phyloP scores from a whole-genome alignment of 2,329 filamentous ascomycete species.

The Verticillium longisporum region DNA sequence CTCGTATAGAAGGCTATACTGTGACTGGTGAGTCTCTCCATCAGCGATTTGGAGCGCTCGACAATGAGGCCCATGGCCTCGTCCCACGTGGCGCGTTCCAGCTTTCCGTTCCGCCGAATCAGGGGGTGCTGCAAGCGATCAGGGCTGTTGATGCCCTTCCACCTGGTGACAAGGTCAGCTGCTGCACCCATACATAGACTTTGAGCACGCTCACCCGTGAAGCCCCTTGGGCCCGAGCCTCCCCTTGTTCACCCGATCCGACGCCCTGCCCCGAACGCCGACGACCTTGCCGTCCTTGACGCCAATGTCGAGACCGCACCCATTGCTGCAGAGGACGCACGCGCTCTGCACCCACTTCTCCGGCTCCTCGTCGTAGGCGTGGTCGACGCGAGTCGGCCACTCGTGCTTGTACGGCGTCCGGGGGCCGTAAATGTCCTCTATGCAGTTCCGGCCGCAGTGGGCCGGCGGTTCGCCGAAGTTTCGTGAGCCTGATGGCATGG shows the following conservation, averaged over 20 bases:
- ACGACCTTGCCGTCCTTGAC: conserved; percentile 26
- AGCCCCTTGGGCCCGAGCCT: conserved; percentile 26
- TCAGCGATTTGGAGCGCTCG: conserved; percentile 19
- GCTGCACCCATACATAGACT: too few species aligned
- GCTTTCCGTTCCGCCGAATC: conserved; percentile 23
- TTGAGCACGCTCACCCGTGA: conserved; percentile 15
- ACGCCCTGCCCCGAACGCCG: conserved; percentile 24
- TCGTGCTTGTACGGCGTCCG: conserved; percentile 24
- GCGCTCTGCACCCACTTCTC: conserved; percentile 31
- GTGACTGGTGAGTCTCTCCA: conserved; percentile 23
- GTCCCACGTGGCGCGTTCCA: conserved; percentile 26
- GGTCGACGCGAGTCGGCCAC: conserved; percentile 24
- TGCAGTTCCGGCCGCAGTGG: conserved; percentile 16
- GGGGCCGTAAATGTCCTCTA: conserved; percentile 22
- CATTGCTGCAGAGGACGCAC: conserved; percentile 29
- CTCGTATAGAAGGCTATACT: conserved; percentile 30
- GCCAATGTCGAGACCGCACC: conserved; percentile 25
- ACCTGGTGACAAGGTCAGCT: conserved; percentile 2
- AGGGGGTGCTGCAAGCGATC: conserved; percentile 24
- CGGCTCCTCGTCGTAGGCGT: conserved; percentile 20
- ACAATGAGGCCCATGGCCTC: conserved; percentile 28
- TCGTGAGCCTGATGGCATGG: too few species aligned
- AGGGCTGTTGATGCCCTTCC: conserved; percentile 20
- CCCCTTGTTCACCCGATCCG: conserved; percentile 26
- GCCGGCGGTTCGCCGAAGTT: too few species aligned